These are phyloP conservation scores for Simmondsia chinensis DNA, from an alignment of 148 eudicot species.

Conservation along the genomic window DNA sequence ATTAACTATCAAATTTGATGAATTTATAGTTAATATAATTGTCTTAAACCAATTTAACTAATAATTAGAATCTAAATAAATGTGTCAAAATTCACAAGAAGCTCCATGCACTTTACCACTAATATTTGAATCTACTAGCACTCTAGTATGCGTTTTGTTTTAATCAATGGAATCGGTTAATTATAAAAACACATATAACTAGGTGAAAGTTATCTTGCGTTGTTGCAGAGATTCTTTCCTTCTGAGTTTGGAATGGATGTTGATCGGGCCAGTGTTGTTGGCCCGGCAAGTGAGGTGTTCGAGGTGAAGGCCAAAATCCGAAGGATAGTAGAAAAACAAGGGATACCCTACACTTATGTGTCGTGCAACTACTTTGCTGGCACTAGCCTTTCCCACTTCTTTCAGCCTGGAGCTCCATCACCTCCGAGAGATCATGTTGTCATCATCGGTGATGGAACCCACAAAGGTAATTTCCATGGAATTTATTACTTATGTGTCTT, in stretches of 20 bases:
- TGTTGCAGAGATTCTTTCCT: constrained; percentile 51
- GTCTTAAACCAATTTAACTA: too few relatives aligned
- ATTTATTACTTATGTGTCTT: neutral
- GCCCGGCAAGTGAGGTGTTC: constrained; percentile 39
- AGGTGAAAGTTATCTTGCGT: neutral
- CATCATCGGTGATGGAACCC: constrained; percentile 55
- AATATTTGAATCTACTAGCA: too few relatives aligned
- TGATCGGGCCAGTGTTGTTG: constrained; percentile 46
- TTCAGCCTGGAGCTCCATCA: constrained; percentile 41
- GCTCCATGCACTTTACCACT: too few relatives aligned
- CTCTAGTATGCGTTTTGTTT: too few relatives aligned
- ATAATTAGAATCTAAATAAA: too few relatives aligned
- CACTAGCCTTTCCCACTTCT: constrained; percentile 26
- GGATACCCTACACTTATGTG: constrained; percentile 52
- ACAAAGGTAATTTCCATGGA: constrained; percentile 29
- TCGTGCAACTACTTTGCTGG: constrained; percentile 42
- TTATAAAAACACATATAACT: too few relatives aligned
- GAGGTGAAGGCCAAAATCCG: constrained; percentile 32
- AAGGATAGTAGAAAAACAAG: constrained; percentile 40
- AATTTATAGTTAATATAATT: too few relatives aligned
- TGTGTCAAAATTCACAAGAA: too few relatives aligned
- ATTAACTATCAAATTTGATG: too few relatives aligned
- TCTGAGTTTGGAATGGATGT: constrained; percentile 67
- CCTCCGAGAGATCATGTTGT: constrained; percentile 64
- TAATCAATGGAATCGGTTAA: too few relatives aligned